A percentile compares a stretch with the other conserved stretches of the same genome.
These are phyloP conservation scores for Leishmania major DNA, from an alignment of 208 protist species.

Conservation along the genomic window DNA sequence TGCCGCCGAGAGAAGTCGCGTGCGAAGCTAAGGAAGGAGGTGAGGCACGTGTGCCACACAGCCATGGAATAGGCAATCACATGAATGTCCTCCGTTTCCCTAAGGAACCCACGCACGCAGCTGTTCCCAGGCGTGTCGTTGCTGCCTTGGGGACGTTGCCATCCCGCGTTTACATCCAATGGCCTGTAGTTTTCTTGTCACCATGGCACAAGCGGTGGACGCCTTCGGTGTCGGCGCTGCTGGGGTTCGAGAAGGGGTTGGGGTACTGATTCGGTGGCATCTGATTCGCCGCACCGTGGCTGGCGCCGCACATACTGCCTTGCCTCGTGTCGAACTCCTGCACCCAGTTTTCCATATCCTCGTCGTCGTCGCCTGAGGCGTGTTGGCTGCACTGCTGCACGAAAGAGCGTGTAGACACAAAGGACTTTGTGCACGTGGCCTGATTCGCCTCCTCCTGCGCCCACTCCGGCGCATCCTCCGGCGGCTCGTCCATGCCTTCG, in stretches of 20 bases:
- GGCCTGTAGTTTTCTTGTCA: background rate
- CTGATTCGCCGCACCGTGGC: background rate
- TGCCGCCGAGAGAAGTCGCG: background rate
- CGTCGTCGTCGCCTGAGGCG: background rate
- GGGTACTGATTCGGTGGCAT: slow-evolving; percentile 3
- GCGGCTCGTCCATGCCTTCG: slow-evolving; percentile 58
- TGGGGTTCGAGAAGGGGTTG: background rate
- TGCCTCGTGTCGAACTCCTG: background rate
- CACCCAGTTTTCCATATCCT: background rate
- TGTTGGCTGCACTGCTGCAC: background rate
- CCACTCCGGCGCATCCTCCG: slow-evolving; percentile 55
- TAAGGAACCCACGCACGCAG: background rate
- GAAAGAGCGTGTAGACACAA: slow-evolving; percentile 41
- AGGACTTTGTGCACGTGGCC: slow-evolving; percentile 32
- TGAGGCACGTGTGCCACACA: background rate
- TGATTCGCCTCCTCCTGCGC: slow-evolving; percentile 29
- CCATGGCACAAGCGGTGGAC: background rate
- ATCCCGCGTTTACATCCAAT: slow-evolving; percentile 11
- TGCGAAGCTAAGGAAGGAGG: background rate
- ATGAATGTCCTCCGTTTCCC: background rate
- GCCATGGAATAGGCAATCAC: background rate
- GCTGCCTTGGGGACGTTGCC: background rate
- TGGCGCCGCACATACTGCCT: slow-evolving; percentile 7
- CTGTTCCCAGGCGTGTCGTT: background rate
- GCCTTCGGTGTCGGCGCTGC: background rate